These are phyloP conservation scores for Galeopsis tetrahit DNA, from an alignment of 257 asterid genomes.

Conservation along the genomic window DNA sequence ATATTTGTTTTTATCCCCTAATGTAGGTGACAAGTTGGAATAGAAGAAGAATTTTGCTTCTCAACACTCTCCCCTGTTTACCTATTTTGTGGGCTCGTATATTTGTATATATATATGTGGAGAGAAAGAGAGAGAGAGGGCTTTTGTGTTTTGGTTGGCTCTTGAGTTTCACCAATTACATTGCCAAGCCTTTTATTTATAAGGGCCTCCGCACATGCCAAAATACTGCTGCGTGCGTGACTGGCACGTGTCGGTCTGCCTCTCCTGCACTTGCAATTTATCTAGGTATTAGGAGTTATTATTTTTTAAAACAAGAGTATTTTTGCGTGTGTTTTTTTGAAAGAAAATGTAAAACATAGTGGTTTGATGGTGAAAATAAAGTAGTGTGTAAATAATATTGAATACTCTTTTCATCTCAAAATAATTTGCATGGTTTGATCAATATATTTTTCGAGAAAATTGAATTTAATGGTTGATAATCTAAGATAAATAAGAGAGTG, in stretches of 20 bases:
- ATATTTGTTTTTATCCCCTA: slow-evolving; percentile 23
- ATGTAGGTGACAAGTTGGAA: slow-evolving; percentile 36
- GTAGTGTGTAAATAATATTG: no score
- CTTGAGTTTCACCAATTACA: slow-evolving; percentile 33
- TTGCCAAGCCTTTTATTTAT: slow-evolving; percentile 41
- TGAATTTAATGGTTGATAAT: no score
- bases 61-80: slow-evolving; percentile 33
- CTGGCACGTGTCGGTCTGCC: slow-evolving; percentile 50
- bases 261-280: neutral
- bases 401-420: no score
- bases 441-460: no score
- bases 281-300: no score
- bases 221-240: slow-evolving; percentile 35
- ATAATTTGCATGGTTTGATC: no score
- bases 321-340: no score
- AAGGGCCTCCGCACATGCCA: slow-evolving; percentile 45
- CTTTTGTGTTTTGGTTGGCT: slow-evolving; percentile 31
- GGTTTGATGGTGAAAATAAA: no score
- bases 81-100: slow-evolving; percentile 30
- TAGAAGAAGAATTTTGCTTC: slow-evolving; percentile 47
- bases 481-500: no score
- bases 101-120: slow-evolving; percentile 18
- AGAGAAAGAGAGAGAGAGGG: slow-evolving; percentile 9
- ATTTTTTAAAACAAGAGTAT: no score
- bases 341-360: no score